A percentile compares a stretch with the other conserved stretches of the same genome.
Evolutionary conservation across 2,329 filamentous ascomycete species (phyloP).

Genomic region (Pezicula neosporulosa): DNA sequence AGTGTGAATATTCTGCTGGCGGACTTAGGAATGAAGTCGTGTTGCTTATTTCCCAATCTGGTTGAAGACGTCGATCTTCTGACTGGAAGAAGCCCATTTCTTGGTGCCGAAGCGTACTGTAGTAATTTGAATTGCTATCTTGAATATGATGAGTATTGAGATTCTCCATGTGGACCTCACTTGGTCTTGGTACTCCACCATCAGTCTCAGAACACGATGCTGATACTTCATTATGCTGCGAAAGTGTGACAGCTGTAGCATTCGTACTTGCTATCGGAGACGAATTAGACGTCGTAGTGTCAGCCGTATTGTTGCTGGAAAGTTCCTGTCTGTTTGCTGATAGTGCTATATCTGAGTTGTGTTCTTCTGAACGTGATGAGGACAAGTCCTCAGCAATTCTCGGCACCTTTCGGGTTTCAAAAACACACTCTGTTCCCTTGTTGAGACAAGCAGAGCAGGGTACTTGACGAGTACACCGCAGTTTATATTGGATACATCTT

Average conservation of each 20-base stretch:
- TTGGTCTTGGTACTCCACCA: too few species aligned
- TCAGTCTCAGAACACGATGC: too few species aligned
- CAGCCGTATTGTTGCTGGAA: too few species aligned
- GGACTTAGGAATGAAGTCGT: neutral
- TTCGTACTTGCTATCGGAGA: too few species aligned
- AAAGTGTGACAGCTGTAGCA: too few species aligned
- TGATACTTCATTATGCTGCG: too few species aligned
- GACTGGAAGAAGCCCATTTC: neutral
- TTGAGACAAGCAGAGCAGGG: neutral
- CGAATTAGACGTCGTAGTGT: too few species aligned
- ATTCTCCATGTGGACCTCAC: neutral
- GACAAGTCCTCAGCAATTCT: neutral
- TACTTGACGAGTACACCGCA: neutral
- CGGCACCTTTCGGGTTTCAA: neutral
- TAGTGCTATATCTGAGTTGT: too few species aligned
- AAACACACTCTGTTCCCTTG: neutral
- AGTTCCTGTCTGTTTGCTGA: too few species aligned
- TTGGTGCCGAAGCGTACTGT: neutral
- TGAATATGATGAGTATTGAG: neutral
- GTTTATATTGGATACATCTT: constrained; percentile 1
- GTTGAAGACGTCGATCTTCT: neutral
- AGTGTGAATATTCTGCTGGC: neutral
- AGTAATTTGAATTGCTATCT: neutral
- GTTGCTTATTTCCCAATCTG: neutral
- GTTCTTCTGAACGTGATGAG: too few species aligned